Conservation (phyloP, 1,284 basidiomycete genomes). For the Boletus sp. region DNA sequence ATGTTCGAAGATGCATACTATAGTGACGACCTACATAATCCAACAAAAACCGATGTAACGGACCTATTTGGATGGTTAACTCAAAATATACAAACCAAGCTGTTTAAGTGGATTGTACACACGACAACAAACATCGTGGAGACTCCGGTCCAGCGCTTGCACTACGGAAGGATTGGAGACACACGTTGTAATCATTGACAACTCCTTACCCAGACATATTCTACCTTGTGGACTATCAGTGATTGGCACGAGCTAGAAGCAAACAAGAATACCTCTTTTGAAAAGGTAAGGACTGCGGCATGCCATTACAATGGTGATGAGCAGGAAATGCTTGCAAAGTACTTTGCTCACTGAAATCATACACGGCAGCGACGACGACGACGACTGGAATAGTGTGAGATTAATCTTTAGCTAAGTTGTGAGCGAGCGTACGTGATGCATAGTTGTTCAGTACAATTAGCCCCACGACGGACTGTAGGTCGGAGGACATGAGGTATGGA, state of each 20-base stretch:
- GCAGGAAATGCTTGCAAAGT: no score
- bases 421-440: not conserved
- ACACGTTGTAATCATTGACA: not conserved
- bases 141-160: constrained; percentile 11
- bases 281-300: constrained; percentile 7
- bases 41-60: constrained; percentile 7
- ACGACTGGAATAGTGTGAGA: not conserved
- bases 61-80: not conserved
- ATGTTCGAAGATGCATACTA: no score
- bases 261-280: constrained; percentile 3
- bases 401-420: not conserved
- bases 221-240: constrained; percentile 8
- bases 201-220: constrained; percentile 17
- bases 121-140: constrained; percentile 20
- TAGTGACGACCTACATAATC: not conserved
- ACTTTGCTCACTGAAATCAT: constrained; percentile 2
- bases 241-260: no score
- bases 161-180: not conserved
- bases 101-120: not conserved
- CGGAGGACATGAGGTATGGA: not conserved
- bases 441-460: not conserved
- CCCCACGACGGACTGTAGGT: not conserved
- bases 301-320: not conserved
- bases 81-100: not conserved
- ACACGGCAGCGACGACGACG: not conserved